Evolutionary conservation across 2,329 filamentous ascomycete genomes (phyloP), one percentile per base, ranked within the genome.

Genomic region (Colletotrichum paranaense): DNA sequence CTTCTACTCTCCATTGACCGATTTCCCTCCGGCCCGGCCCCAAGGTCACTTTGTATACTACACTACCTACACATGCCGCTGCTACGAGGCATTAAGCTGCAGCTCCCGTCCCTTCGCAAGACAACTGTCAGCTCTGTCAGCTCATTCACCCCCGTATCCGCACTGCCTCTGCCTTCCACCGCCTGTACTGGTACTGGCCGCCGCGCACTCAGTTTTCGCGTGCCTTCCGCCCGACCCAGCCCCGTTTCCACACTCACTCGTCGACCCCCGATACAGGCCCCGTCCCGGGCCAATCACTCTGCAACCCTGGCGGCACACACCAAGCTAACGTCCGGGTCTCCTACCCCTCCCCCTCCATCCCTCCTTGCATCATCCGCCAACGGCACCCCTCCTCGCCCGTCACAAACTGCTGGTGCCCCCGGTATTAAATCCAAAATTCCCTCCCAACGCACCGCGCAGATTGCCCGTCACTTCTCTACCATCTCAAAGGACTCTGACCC

Each of bases 391-490:
- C 60, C 60, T 71, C 58, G 53, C 63, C 59, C 62, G 38, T 68
- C 69, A 67, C 67, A 73, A 67, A 35, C 70, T 68, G 57, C 73
- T 69, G 62, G 64, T 26, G 58, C 64, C 59, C 67, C 62, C 66
- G 67, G 62, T 67, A 75, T 73, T 71, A 75, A 75, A 69, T 78
- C 79, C 80, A 85, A 82, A 80, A 88, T 88, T 84, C 84, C 88
- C 79, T 83, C 84, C 76, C 85, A 80, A 76, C 84, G 88, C 76
- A 88, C 88, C 74, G 83, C 86, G 59, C 88, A 89, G 81, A 85
- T 91, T 76, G 88, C 88, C 81, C 85, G 87, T 74, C 89, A 90
- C 77, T 81, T 90, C 72, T 86, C 86, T 78, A 81, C 80, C 76
- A 79, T 80, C 64, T 76, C 81, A 60, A 73, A 73, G 63, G 71